A percentile compares a stretch with the other conserved stretches of the same genome.
Evolutionary conservation across 768 basidiomycete genomes (phyloP).

Genomic region (Ramaria sp.): DNA sequence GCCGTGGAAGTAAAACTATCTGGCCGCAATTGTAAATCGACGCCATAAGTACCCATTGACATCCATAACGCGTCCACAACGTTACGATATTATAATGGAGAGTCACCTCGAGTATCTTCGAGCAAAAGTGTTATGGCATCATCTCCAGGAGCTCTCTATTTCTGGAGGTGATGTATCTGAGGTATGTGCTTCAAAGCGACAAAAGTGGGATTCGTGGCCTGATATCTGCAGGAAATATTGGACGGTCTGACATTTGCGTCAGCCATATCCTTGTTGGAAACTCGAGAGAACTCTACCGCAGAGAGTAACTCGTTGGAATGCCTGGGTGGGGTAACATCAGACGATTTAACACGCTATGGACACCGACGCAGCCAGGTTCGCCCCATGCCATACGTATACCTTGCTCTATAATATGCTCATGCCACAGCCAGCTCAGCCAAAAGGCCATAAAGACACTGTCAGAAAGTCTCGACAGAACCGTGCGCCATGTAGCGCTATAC

Average conservation of each 20-base stretch:
- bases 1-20: not conserved
- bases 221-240: not conserved
- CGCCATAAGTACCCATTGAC: no score
- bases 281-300: not conserved
- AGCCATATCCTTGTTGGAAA: not conserved
- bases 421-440: not conserved
- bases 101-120: not conserved
- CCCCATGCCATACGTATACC: not conserved
- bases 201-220: no score
- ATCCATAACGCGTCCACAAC: no score
- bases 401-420: not conserved
- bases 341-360: not conserved
- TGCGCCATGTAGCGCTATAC: not conserved
- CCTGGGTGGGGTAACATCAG: not conserved
- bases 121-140: slow-evolving; percentile 1
- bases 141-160: not conserved
- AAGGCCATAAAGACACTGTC: not conserved
- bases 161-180: not conserved
- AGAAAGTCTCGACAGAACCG: not conserved
- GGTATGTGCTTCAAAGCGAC: not conserved
- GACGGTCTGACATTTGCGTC: not conserved
- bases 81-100: not conserved
- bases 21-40: no score
- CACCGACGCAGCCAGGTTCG: not conserved
- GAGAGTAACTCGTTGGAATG: not conserved